phyloP scores from a whole-genome alignment of 2,329 filamentous ascomycete genomes.

The Ploettnerulaceae sp. region DNA sequence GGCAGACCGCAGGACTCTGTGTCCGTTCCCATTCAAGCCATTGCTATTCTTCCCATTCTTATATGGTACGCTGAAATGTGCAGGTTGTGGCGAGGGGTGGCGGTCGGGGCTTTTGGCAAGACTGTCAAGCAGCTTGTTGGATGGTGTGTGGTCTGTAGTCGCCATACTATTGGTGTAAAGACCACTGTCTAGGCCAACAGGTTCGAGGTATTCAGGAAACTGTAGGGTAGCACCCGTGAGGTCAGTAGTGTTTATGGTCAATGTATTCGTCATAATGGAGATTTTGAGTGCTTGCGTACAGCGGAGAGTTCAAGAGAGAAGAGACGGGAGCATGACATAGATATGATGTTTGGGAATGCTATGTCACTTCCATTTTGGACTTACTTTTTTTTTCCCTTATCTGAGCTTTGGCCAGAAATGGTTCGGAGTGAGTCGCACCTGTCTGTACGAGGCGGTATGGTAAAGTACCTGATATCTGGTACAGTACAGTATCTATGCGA shows the following conservation, averaged over 20 bases:
- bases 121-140: constrained; percentile 27
- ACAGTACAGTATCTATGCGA: not conserved
- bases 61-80: constrained; percentile 71
- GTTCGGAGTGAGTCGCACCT: constrained; percentile 10
- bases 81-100: constrained; percentile 76
- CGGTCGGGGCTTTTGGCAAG: constrained; percentile 29
- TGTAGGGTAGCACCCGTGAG: constrained; percentile 17
- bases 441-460: constrained; percentile 12
- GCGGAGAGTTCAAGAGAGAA: not conserved
- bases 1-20: constrained; percentile 76
- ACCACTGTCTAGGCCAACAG: constrained; percentile 12
- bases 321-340: not conserved
- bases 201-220: constrained; percentile 24
- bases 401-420: constrained; percentile 7
- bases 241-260: constrained; percentile 26
- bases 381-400: constrained; percentile 15
- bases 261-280: constrained; percentile 22
- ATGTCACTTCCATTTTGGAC: constrained; percentile 6
- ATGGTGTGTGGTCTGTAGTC: constrained; percentile 13
- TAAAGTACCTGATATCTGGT: not conserved
- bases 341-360: too few relatives aligned
- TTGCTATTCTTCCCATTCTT: constrained; percentile 34
- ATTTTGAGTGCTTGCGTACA: constrained; percentile 1
- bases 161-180: constrained; percentile 23
- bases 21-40: constrained; percentile 51